phyloP scores from a whole-genome alignment of 495 filamentous ascomycete species.

The Hypoxylon lienhwacheense region DNA sequence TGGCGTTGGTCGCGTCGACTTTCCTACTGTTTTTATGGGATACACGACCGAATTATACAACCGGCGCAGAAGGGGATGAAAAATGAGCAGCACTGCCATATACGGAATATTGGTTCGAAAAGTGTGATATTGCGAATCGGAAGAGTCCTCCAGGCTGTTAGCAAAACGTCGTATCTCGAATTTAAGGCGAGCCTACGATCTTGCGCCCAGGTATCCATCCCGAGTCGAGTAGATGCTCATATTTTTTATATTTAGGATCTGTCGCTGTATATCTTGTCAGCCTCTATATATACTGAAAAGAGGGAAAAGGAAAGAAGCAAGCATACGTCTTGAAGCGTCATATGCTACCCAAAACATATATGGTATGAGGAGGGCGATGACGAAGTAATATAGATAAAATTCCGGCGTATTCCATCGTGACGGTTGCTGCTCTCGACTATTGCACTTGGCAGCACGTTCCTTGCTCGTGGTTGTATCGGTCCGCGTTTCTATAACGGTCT shows the following conservation, averaged over 20 bases:
- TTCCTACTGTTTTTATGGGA: conserved; percentile 23
- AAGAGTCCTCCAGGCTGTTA: conserved; percentile 67
- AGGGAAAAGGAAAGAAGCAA: not conserved
- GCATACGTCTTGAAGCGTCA: conserved; percentile 82
- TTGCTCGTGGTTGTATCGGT: conserved; percentile 38
- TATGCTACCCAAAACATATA: conserved; percentile 89
- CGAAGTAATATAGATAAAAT: conserved; percentile 78
- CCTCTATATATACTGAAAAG: not conserved
- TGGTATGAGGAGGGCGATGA: conserved; percentile 69
- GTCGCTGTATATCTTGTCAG: conserved; percentile 57
- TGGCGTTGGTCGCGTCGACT: conserved; percentile 38
- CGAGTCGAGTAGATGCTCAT: conserved; percentile 65
- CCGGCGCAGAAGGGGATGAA: conserved; percentile 78
- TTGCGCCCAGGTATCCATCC: conserved; percentile 97
- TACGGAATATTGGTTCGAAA: conserved; percentile 88
- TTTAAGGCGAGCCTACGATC: conserved; percentile 61
- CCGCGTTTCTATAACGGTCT: conserved; percentile 48
- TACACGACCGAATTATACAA: conserved; percentile 59
- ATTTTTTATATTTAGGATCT: conserved; percentile 79
- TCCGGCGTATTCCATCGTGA: conserved; percentile 84
- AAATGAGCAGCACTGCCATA: conserved; percentile 66
- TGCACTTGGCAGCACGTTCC: conserved; percentile 42
- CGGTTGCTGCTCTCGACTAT: conserved; percentile 50
- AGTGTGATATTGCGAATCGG: conserved; percentile 82
- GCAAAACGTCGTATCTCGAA: not conserved